phyloP scores from a whole-genome alignment of 371 early-diverging fungal species.

The Mortierella sp. region DNA sequence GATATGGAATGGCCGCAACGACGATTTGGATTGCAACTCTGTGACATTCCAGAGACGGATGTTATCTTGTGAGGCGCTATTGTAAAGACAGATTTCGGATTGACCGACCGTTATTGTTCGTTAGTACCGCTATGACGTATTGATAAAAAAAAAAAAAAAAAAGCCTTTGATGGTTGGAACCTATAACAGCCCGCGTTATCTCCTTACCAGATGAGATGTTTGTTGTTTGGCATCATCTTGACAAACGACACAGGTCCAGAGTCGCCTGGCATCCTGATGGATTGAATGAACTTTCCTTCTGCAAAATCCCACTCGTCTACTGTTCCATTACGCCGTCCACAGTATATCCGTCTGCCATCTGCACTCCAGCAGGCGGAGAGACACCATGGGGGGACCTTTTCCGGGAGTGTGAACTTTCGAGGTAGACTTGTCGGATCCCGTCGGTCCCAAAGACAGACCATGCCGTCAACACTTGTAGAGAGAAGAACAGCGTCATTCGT shows the following conservation, averaged over 20 bases:
- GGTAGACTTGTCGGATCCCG: conserved; percentile 70
- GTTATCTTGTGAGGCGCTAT: conserved; percentile 91
- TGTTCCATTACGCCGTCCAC: conserved; percentile 84
- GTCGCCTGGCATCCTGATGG: conserved; percentile 86
- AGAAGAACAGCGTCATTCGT: conserved; percentile 63
- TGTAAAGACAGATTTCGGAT: no score
- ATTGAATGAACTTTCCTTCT: conserved; percentile 71
- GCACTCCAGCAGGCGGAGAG: conserved; percentile 89
- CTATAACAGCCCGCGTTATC: neutral
- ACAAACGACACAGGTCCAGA: conserved; percentile 93
- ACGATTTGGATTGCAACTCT: conserved; percentile 55
- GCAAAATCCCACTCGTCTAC: conserved; percentile 92
- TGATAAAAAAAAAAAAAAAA: neutral
- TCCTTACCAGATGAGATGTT: conserved; percentile 83
- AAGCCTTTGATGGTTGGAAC: neutral
- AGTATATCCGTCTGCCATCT: conserved; percentile 78
- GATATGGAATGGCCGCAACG: conserved; percentile 86
- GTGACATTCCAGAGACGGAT: conserved; percentile 88
- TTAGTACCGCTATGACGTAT: conserved; percentile 1
- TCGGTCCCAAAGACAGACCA: conserved; percentile 83
- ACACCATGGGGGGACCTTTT: conserved; percentile 90
- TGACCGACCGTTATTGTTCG: no score
- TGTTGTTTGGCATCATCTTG: conserved; percentile 79
- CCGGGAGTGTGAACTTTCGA: conserved; percentile 66
- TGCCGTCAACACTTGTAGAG: conserved; percentile 90